Evolutionary conservation across 202 grass and related monocot genomes (phyloP).

Genomic region (Schoenoplectus tabernaemontani): DNA sequence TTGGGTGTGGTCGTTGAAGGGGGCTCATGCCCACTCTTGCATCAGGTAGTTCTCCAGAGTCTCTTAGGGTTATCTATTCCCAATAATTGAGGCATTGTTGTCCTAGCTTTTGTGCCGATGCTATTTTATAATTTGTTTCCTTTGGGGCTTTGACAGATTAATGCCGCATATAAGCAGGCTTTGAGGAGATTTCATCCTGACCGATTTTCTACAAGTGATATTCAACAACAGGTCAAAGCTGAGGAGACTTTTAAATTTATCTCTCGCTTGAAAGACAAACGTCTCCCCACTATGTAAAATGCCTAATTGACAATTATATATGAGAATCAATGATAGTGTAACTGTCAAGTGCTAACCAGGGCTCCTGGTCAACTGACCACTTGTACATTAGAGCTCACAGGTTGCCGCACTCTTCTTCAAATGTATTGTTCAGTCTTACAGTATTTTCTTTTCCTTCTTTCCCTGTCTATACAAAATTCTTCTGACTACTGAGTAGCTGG

Average conservation of each 20-base stretch:
- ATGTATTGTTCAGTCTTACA: too few relatives aligned
- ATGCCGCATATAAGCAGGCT: slow-evolving; percentile 81
- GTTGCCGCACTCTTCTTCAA: too few relatives aligned
- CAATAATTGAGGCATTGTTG: too few relatives aligned
- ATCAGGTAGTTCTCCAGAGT: slow-evolving; percentile 31
- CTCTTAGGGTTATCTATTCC: background rate
- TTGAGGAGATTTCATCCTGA: slow-evolving; percentile 80
- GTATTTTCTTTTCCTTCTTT: too few relatives aligned
- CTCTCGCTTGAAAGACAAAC: slow-evolving; percentile 72
- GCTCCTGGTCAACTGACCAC: too few relatives aligned
- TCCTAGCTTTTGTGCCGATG: background rate
- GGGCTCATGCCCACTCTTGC: slow-evolving; percentile 24
- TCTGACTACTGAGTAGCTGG: too few relatives aligned
- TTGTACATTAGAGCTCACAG: too few relatives aligned
- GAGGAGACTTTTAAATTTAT: slow-evolving; percentile 97
- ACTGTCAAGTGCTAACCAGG: background rate
- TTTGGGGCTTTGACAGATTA: slow-evolving; percentile 40
- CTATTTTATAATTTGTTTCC: background rate
- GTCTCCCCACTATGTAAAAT: slow-evolving; percentile 19
- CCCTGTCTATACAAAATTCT: too few relatives aligned
- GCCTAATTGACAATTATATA: background rate
- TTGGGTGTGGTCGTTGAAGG: slow-evolving; percentile 57
- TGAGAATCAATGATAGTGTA: background rate
- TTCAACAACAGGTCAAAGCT: slow-evolving; percentile 82
- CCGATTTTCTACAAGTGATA: slow-evolving; percentile 60